Conservation (phyloP, 805 yeast species). For the Kodamaea lidongshanica region DNA sequence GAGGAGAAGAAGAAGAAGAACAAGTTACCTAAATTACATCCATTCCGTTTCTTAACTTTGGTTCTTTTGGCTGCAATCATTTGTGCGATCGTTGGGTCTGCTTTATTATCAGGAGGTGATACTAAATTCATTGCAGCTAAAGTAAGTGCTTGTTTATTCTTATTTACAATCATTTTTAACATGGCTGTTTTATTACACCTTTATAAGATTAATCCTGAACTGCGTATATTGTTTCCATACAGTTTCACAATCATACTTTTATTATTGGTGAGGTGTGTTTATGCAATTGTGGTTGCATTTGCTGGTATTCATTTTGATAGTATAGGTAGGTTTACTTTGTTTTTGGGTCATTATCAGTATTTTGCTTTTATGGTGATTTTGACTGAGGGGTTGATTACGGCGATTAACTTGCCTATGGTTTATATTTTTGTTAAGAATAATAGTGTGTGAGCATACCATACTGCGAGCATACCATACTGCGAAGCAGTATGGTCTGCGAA, state of each 20-base stretch:
- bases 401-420: constrained; percentile 2
- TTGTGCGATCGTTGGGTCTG: constrained; percentile 2
- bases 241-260: background rate
- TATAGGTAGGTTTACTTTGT: constrained; percentile 2
- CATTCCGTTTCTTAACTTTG: constrained; percentile 2
- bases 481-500: no score
- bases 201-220: background rate
- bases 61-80: constrained; percentile 5
- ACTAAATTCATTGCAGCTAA: constrained; percentile 1
- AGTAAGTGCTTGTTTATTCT: constrained; percentile 2
- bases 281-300: constrained; percentile 3
- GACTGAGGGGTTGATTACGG: constrained; percentile 1
- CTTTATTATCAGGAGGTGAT: constrained; percentile 1
- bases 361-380: constrained; percentile 4
- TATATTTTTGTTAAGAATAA: constrained; percentile 1
- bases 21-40: background rate
- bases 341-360: constrained; percentile 2
- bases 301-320: constrained; percentile 1
- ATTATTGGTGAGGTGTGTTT: constrained; percentile 2
- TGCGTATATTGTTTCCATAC: background rate
- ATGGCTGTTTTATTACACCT: constrained; percentile 1
- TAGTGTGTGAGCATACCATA: constrained; percentile 1
- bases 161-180: constrained; percentile 1
- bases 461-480: no score
- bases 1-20: constrained; percentile 1